phyloP scores from a whole-genome alignment of 805 yeast genomes.

The Kregervanrija pseudodelftensis region DNA sequence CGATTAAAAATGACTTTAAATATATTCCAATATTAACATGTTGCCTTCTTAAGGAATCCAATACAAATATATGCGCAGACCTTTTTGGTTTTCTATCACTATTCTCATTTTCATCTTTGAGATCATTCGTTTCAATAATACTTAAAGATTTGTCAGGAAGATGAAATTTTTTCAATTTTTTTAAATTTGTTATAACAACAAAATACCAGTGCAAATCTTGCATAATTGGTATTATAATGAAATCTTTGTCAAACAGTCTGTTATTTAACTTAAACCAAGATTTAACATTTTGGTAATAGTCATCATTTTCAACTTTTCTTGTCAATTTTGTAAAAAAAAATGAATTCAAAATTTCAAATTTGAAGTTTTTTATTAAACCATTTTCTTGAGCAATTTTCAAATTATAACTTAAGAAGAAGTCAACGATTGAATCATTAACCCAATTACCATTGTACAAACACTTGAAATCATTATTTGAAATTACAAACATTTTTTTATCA shows the following conservation, averaged over 20 bases:
- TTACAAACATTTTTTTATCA: conserved; percentile 46
- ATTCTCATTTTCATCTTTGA: not conserved
- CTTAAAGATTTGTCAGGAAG: not conserved
- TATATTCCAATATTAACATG: conserved; percentile 48
- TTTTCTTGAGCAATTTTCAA: conserved; percentile 28
- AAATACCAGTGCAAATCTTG: conserved; percentile 84
- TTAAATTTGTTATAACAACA: conserved; percentile 56
- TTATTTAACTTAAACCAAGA: conserved; percentile 76
- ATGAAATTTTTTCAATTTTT: conserved; percentile 18
- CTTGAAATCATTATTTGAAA: conserved; percentile 65
- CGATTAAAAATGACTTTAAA: conserved; percentile 50
- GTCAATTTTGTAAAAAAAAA: conserved; percentile 71
- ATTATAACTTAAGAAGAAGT: conserved; percentile 66
- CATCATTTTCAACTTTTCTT: conserved; percentile 15
- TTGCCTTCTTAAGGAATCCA: conserved; percentile 69
- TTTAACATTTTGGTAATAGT: conserved; percentile 55
- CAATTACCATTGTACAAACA: conserved; percentile 77
- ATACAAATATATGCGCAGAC: conserved; percentile 43
- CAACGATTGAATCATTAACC: conserved; percentile 85
- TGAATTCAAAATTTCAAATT: conserved; percentile 60
- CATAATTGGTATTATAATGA: conserved; percentile 74
- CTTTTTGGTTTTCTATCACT: conserved; percentile 6
- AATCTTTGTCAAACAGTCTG: conserved; percentile 43
- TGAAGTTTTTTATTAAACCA: conserved; percentile 26
- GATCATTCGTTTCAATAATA: not conserved